Evolutionary conservation across 2,329 filamentous ascomycete species (phyloP).

Genomic region (Diaporthe citriasiana): DNA sequence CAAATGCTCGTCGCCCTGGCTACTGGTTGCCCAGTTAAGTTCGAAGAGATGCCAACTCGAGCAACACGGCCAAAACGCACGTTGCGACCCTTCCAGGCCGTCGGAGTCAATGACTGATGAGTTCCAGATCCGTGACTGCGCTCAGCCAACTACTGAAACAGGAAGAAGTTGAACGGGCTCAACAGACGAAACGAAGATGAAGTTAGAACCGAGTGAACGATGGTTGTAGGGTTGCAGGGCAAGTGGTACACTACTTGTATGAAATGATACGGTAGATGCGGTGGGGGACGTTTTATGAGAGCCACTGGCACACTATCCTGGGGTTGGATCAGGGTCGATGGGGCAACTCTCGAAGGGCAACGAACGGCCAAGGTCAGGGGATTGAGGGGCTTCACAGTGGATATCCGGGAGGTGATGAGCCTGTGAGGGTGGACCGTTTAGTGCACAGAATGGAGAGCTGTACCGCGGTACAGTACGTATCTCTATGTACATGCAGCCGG

Average conservation of each 20-base stretch:
- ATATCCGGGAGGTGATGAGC: slow-evolving; percentile 40
- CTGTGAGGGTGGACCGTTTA: slow-evolving; percentile 45
- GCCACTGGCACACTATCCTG: slow-evolving; percentile 63
- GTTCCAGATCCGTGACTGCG: slow-evolving; percentile 35
- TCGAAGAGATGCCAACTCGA: slow-evolving; percentile 30
- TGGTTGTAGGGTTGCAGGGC: slow-evolving; percentile 57
- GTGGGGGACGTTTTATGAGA: slow-evolving; percentile 64
- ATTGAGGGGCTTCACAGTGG: slow-evolving; percentile 42
- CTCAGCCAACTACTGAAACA: slow-evolving; percentile 40
- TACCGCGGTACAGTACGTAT: slow-evolving; percentile 42
- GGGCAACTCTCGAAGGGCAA: slow-evolving; percentile 41
- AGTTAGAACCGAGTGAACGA: slow-evolving; percentile 49
- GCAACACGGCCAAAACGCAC: slow-evolving; percentile 35
- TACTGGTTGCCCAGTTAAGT: slow-evolving; percentile 27
- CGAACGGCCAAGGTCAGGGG: slow-evolving; percentile 49
- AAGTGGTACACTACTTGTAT: slow-evolving; percentile 65
- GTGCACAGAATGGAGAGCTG: slow-evolving; percentile 54
- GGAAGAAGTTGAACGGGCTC: slow-evolving; percentile 44
- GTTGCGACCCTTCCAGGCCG: slow-evolving; percentile 33
- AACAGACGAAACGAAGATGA: slow-evolving; percentile 48
- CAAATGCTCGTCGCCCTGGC: slow-evolving; percentile 34
- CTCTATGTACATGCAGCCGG: slow-evolving; percentile 58
- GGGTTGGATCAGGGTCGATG: slow-evolving; percentile 55
- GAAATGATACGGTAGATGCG: slow-evolving; percentile 63
- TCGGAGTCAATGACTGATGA: slow-evolving; percentile 31